phyloP scores from a whole-genome alignment of 2,329 filamentous ascomycete species.

The Volutella citrinella region DNA sequence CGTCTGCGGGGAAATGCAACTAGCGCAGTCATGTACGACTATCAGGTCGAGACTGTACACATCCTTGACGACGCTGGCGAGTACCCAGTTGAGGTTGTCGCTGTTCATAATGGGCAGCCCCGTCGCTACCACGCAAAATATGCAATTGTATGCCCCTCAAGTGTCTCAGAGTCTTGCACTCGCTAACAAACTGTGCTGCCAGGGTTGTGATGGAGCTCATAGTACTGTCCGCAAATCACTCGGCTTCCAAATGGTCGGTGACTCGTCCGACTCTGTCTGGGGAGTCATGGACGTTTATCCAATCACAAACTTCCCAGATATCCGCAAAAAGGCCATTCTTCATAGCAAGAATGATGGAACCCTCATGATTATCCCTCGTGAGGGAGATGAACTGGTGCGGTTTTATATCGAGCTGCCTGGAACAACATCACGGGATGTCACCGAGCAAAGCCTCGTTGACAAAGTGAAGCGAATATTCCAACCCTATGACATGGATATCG shows the following conservation, averaged over 20 bases:
- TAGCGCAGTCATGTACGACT: conserved; percentile 12
- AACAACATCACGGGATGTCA: conserved; percentile 44
- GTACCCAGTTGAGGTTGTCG: conserved; percentile 12
- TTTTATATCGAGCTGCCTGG: conserved; percentile 55
- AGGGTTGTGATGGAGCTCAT: conserved; percentile 15
- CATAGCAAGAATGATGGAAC: conserved; percentile 53
- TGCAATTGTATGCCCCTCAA: conserved; percentile 12
- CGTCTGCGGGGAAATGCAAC: neutral
- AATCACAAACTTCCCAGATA: conserved; percentile 59
- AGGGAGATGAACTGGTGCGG: conserved; percentile 51
- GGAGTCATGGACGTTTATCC: conserved; percentile 29
- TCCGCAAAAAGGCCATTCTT: conserved; percentile 54
- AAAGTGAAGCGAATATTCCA: conserved; percentile 49
- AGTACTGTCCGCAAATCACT: conserved; percentile 53
- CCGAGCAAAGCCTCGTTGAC: conserved; percentile 27
- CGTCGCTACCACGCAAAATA: conserved; percentile 15
- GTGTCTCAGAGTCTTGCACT: neutral
- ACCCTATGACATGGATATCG: conserved; percentile 49
- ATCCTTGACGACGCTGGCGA: conserved; percentile 1
- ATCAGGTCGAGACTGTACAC: conserved; percentile 14
- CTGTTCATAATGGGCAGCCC: neutral
- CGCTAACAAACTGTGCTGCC: neutral
- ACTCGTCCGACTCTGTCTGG: conserved; percentile 51
- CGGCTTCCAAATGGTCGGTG: conserved; percentile 53
- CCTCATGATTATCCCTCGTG: conserved; percentile 60